A percentile compares a stretch with the other conserved stretches of the same genome.
Conservation (phyloP, 805 yeast species). For the Cyberlindnera lachancei region DNA sequence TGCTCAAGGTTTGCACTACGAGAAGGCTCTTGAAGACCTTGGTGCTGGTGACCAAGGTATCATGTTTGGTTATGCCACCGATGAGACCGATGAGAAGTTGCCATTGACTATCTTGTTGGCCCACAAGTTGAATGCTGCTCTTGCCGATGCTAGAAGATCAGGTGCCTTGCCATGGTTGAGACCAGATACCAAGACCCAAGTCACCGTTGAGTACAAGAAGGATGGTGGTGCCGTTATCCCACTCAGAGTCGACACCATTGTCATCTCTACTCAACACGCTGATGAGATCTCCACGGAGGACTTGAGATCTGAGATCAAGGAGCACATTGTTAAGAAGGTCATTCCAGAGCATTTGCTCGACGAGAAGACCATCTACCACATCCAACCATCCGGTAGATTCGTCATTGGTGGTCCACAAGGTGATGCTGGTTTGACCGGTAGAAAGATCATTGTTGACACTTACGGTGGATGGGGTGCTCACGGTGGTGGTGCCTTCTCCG, state of each 20-base stretch:
- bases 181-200: slow-evolving; percentile 99
- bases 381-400: slow-evolving; percentile 99
- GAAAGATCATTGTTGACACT: slow-evolving; percentile 98
- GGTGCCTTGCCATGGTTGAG: slow-evolving; percentile 95
- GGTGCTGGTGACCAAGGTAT: slow-evolving; percentile 99
- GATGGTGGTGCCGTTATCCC: slow-evolving; percentile 96
- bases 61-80: slow-evolving; percentile 99
- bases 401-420: slow-evolving; percentile 99
- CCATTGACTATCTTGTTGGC: slow-evolving; percentile 93
- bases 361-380: slow-evolving; percentile 93
- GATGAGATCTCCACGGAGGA: slow-evolving; percentile 93
- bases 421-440: slow-evolving; percentile 99
- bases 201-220: slow-evolving; percentile 91
- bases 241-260: slow-evolving; percentile 94
- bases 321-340: slow-evolving; percentile 84
- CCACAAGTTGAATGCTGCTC: slow-evolving; percentile 92
- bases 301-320: slow-evolving; percentile 67
- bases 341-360: slow-evolving; percentile 87
- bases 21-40: slow-evolving; percentile 88
- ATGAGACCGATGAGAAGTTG: slow-evolving; percentile 95
- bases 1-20: slow-evolving; percentile 98
- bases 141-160: slow-evolving; percentile 95
- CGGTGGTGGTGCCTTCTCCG: slow-evolving; percentile 99
- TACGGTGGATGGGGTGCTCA: slow-evolving; percentile 99
- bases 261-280: slow-evolving; percentile 96